Percentiles rank a stretch among this genome's conserved stretches.
These are phyloP conservation scores for Atalantia buxifolia DNA, from an alignment of 345 rosid genomes.

Conservation along the genomic window DNA sequence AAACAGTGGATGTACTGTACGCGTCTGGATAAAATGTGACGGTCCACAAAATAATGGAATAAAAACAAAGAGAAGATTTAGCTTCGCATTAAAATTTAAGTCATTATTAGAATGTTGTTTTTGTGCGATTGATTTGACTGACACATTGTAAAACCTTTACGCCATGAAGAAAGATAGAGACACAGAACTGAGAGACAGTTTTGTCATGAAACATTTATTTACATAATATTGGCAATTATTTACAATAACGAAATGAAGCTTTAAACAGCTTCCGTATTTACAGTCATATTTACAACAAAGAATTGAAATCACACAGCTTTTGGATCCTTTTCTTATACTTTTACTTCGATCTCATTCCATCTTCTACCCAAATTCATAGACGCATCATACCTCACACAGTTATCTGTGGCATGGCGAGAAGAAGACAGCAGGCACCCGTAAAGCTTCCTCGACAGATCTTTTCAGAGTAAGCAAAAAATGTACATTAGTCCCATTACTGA, in stretches of 20 bases:
- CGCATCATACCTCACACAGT: not conserved
- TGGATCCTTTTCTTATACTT: not conserved
- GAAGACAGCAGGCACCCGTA: not conserved
- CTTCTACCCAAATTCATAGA: not conserved
- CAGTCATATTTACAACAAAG: slow-evolving; percentile 31
- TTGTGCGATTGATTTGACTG: too few relatives aligned
- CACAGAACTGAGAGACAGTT: not conserved
- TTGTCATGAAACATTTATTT: slow-evolving; percentile 4
- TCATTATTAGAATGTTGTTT: not conserved
- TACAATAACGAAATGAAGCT: slow-evolving; percentile 1
- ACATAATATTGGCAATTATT: slow-evolving; percentile 13
- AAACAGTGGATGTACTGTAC: accelerated
- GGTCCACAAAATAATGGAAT: not conserved
- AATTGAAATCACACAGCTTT: slow-evolving; percentile 16
- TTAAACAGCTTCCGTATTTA: slow-evolving; percentile 8
- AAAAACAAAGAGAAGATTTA: not conserved
- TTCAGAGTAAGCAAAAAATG: slow-evolving; percentile 1
- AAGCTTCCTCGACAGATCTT: not conserved
- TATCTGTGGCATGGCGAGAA: not conserved
- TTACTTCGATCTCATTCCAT: not conserved
- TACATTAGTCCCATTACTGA: not conserved
- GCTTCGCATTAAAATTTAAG: too few relatives aligned
- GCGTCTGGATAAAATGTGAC: too few relatives aligned
- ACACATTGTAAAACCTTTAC: too few relatives aligned
- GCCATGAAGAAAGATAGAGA: not conserved